Evolutionary conservation across 1,284 basidiomycete genomes (phyloP), one percentile per base, ranked within the genome.

Genomic region (Sporisorium sorghi): DNA sequence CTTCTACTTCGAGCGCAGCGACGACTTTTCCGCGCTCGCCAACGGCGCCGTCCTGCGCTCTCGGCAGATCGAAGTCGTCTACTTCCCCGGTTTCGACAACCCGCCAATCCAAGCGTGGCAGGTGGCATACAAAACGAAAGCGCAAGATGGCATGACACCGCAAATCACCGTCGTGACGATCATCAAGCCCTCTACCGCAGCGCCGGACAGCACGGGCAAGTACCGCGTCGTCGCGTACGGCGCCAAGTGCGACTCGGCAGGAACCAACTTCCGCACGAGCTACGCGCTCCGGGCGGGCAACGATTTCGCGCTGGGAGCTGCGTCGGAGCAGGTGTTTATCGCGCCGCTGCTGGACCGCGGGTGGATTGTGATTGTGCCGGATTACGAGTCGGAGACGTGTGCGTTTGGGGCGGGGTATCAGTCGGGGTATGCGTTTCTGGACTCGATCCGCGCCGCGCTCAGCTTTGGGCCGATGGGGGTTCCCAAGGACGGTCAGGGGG

Each of bases 331-430:
- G 55, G 48, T 82, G 33, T 78, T 82, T 37, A 61, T 80, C 23
- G 75, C 60, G 9, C 76, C 79, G 3, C 67, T 65, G 15, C 54
- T 83, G 6, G 62, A 80, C 47, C 51, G 74, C 28, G 80, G 80
- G 46, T 81, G 77, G 75, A 78, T 77, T 15, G 56, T 70, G 8
- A 63, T 73, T 0, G 68, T 79, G 11, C 72, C 82, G 1, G 82
- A 83, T 58, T 76, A 83, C 72, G 79, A 83, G 61, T 60, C 63
- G 21, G 77, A 81, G 42, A 66, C 76, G 11, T 72, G 56, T 32
- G 79, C 79, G 0, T 83, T 83, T 39, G 78, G 73, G 2, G 77
- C 79, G 1, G 82, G 76, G 8, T 58, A 30, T 14, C 70, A 77
- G 19, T 72, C 73, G 11, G 82, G 73, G 5, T 79, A 73, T 40